These are phyloP conservation scores for Cryptosporidium bovis DNA, from an alignment of 169 alveolate genomes.

Conservation along the genomic window DNA sequence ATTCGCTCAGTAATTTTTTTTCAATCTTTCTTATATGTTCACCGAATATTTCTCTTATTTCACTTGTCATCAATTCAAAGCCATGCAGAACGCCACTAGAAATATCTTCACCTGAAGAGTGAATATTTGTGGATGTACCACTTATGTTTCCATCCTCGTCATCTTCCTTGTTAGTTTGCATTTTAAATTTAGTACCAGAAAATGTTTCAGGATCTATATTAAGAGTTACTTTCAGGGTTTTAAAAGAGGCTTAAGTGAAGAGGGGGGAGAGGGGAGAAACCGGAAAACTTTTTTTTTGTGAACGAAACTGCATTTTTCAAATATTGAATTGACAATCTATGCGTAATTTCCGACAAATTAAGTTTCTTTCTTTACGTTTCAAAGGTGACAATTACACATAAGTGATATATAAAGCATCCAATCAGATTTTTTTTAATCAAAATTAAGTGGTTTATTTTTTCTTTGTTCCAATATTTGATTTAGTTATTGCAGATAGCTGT, in stretches of 20 bases:
- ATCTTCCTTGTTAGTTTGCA: not conserved
- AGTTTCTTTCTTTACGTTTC: too few species aligned
- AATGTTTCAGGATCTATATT: not conserved
- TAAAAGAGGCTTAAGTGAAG: not conserved
- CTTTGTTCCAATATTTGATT: too few species aligned
- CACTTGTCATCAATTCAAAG: constrained; percentile 43
- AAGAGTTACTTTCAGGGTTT: not conserved
- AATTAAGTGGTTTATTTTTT: too few species aligned
- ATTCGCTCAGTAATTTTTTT: constrained; percentile 21
- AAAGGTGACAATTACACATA: too few species aligned
- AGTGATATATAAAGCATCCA: too few species aligned
- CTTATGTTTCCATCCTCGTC: not conserved
- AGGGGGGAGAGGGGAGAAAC: not conserved
- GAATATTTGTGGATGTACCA: not conserved
- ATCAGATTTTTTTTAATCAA: too few species aligned
- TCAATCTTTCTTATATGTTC: constrained; percentile 27
- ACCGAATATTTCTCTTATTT: constrained; percentile 21
- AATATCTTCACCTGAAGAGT: not conserved
- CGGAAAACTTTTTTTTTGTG: too few species aligned
- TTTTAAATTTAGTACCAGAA: not conserved
- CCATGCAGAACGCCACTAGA: constrained; percentile 10
- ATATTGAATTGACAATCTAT: too few species aligned
- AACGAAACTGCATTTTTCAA: too few species aligned
- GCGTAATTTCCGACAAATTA: too few species aligned
- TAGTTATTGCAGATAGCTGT: too few species aligned